Base-by-base conservation (phyloP, 345 rosid genomes). In the Lumnitzera racemosa region DNA sequence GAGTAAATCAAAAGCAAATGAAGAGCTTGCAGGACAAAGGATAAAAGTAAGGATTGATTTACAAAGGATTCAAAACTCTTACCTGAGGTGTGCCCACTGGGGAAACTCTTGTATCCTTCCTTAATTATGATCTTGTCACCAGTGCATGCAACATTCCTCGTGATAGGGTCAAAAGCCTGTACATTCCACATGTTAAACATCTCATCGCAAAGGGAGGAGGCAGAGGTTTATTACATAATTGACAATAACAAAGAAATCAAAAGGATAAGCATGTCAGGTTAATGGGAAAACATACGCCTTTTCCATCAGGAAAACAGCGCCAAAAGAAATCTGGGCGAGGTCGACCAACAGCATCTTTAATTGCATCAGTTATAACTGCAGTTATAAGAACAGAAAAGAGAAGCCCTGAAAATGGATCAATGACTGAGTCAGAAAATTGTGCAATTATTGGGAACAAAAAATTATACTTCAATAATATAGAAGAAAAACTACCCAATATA, bases 241-340 rank as follows among this genome's bases (percentile, higher is more conserved):
- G 43, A 36, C 43, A 51, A 25, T 51, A 29, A 46, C 24, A 29
- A 49, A 36, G 43, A 36, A 9, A 20, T 5, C 54, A 6, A 24
- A 49, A 25, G 3, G 50, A 48, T 50, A 47, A 10, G 20, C 49
- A 60, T 24, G 53, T 25, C 13, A 13, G 5, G 29, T 60, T 25
- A 31, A 13, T 47, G 27, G n/a, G 6, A 31, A 53, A 51, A 68
- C 82, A 46, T 63, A 92, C 98, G 78, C 82, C 88, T 77, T 69
- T 80, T 13, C 96, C 98, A 77, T 92, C 76, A 65, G 97, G 94
- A 65, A 92, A 92, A 76, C 97, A 92, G 60, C 94, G 96, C 97
- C 98, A 92, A 67, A 87, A 89, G 76, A 92, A 92, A 74, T 92
- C 90, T 48, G 97, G 98, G 61, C 95, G 92, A 69, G 97, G 97